A percentile compares a stretch with the other conserved stretches of the same genome.
phyloP scores from a whole-genome alignment of 2,329 filamentous ascomycete species.

The Botrytis galanthina region DNA sequence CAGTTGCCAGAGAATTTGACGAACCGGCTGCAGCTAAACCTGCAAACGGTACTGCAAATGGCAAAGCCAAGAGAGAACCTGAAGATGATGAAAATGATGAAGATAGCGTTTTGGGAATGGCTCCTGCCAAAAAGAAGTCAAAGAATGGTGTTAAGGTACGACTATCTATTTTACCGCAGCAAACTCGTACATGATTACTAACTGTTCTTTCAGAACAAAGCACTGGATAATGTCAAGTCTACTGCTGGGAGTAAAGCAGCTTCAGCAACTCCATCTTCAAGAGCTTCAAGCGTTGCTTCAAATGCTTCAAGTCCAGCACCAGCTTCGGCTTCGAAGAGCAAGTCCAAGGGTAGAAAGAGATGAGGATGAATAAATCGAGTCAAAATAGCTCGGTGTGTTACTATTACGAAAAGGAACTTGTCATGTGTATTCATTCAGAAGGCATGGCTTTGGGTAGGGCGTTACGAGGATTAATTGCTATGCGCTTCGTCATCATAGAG shows the following conservation, averaged over 20 bases:
- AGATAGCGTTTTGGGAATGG: constrained; percentile 73
- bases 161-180: background rate
- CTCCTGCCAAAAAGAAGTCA: constrained; percentile 90
- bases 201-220: constrained; percentile 70
- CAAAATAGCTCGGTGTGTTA: background rate
- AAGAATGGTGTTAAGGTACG: constrained; percentile 76
- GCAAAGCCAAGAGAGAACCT: constrained; percentile 69
- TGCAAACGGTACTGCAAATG: constrained; percentile 57
- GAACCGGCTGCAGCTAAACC: constrained; percentile 51
- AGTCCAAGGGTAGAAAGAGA: constrained; percentile 56
- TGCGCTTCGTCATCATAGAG: constrained; percentile 3
- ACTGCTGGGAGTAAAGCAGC: constrained; percentile 66
- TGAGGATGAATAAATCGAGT: background rate
- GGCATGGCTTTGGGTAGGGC: constrained; percentile 16
- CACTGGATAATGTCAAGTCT: constrained; percentile 82
- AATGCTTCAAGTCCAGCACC: constrained; percentile 56
- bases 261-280: constrained; percentile 69
- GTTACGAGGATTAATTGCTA: background rate
- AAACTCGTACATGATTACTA: constrained; percentile 19
- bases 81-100: constrained; percentile 85
- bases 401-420: constrained; percentile 10
- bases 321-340: constrained; percentile 39
- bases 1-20: constrained; percentile 93
- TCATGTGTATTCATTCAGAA: constrained; percentile 7
- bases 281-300: constrained; percentile 85